phyloP scores from a whole-genome alignment of 352 stramenopile species.

The Globisporangium orthogonon region DNA sequence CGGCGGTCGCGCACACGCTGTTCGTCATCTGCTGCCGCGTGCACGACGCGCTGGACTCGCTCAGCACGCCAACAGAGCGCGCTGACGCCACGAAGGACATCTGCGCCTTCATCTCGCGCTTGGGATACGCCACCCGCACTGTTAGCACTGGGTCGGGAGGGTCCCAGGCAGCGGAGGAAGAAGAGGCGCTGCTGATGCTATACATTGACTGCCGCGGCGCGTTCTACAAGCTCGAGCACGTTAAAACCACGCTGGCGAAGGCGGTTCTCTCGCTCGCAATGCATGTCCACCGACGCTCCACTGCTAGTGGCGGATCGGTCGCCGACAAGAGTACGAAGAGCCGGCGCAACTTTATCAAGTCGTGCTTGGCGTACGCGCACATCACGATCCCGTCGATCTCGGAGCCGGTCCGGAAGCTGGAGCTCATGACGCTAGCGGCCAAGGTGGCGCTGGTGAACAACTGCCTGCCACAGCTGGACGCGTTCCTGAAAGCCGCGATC shows the following conservation, averaged over 20 bases:
- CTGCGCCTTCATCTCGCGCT: constrained; percentile 67
- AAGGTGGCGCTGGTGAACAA: constrained; percentile 64
- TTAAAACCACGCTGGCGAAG: constrained; percentile 55
- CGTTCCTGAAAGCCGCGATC: constrained; percentile 77
- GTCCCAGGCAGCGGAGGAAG: constrained; percentile 33
- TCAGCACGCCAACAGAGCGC: constrained; percentile 59
- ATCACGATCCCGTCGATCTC: constrained; percentile 87
- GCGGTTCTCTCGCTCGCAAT: constrained; percentile 60
- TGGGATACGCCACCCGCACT: constrained; percentile 26
- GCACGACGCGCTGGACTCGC: constrained; percentile 76
- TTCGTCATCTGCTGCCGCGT: constrained; percentile 82
- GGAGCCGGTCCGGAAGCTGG: constrained; percentile 35
- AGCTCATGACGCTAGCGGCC: constrained; percentile 58
- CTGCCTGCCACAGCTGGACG: constrained; percentile 85
- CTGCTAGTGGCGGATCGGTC: not conserved
- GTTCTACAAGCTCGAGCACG: constrained; percentile 84
- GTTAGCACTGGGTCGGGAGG: no score
- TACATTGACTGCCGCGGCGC: constrained; percentile 84
- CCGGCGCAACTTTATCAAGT: constrained; percentile 78
- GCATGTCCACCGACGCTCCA: constrained; percentile 34
- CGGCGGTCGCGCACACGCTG: constrained; percentile 78
- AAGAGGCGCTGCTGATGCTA: constrained; percentile 79
- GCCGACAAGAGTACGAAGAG: constrained; percentile 22
- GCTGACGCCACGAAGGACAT: constrained; percentile 59
- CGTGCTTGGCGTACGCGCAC: constrained; percentile 85